Percentiles rank a stretch among this genome's conserved stretches.
These are phyloP conservation scores for Eurotiales sp. DNA, from an alignment of 2,329 filamentous ascomycete species.

Conservation along the genomic window DNA sequence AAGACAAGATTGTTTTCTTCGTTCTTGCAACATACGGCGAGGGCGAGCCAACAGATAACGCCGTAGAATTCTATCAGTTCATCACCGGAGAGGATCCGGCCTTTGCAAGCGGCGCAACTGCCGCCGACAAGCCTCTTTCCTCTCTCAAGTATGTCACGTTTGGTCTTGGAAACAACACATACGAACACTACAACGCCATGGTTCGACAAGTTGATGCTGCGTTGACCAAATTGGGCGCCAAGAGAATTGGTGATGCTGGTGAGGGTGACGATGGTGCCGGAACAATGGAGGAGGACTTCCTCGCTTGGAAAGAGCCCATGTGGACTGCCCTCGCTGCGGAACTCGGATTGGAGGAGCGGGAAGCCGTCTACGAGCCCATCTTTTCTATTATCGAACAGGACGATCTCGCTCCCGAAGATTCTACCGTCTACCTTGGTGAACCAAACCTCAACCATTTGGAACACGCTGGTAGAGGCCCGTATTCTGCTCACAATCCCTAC, in stretches of 20 bases:
- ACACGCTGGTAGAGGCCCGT: constrained; percentile 77
- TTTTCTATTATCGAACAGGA: constrained; percentile 78
- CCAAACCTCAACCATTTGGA: constrained; percentile 95
- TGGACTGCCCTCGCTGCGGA: constrained; percentile 79
- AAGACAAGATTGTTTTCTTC: constrained; percentile 91
- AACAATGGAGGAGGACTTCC: constrained; percentile 99
- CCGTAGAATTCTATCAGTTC: constrained; percentile 98
- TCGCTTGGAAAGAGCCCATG: constrained; percentile 99
- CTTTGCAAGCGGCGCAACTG: constrained; percentile 66
- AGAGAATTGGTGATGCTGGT: constrained; percentile 79
- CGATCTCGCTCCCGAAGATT: constrained; percentile 67
- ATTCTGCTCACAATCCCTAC: constrained; percentile 94
- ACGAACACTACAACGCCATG: constrained; percentile 99
- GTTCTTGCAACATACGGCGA: constrained; percentile 96
- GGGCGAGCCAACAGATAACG: constrained; percentile 97
- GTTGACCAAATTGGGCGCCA: constrained; percentile 75
- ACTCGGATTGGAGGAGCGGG: constrained; percentile 89
- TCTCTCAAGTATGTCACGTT: constrained; percentile 93
- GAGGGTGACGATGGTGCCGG: constrained; percentile 97
- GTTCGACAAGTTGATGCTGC: constrained; percentile 85
- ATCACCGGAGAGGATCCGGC: constrained; percentile 73
- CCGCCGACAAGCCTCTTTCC: constrained; percentile 66
- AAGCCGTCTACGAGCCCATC: constrained; percentile 90
- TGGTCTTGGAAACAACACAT: constrained; percentile 97
- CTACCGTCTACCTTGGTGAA: constrained; percentile 89